These are phyloP conservation scores for Auriculariales sp. DNA, from an alignment of 768 basidiomycete genomes.

Conservation along the genomic window DNA sequence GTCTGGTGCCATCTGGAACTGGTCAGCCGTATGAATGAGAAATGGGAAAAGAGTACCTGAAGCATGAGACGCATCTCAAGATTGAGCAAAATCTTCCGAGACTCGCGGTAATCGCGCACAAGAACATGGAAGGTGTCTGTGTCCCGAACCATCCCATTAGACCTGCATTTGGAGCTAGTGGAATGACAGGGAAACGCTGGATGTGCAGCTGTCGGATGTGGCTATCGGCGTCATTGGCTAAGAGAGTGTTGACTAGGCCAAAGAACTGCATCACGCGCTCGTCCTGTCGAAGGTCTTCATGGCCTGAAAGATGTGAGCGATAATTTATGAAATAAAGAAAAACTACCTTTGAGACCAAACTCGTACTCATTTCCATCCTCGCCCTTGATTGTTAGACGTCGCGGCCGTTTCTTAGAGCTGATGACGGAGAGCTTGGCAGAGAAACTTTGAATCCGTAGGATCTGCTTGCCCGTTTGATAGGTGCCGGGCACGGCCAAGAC, in stretches of 20 bases:
- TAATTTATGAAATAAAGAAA: not conserved
- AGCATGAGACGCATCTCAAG: constrained; percentile 99
- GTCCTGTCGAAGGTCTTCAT: constrained; percentile 97
- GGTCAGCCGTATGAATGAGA: not conserved
- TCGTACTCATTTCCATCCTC: constrained; percentile 89
- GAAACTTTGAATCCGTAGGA: constrained; percentile 74
- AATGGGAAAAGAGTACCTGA: constrained; percentile 43
- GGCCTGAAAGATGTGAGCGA: constrained; percentile 35
- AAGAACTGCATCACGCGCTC: constrained; percentile 99
- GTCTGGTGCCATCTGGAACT: constrained; percentile 89
- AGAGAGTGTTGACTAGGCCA: constrained; percentile 87
- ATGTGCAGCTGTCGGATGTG: constrained; percentile 95
- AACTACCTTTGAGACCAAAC: constrained; percentile 74
- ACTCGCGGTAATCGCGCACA: constrained; percentile 91
- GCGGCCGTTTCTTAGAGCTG: constrained; percentile 90
- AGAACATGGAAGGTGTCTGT: constrained; percentile 93
- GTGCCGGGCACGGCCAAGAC: constrained; percentile 96
- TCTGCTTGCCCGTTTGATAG: constrained; percentile 75
- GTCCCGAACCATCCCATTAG: constrained; percentile 87
- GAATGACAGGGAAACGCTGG: constrained; percentile 83
- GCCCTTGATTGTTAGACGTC: constrained; percentile 74
- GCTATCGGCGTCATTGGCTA: constrained; percentile 84
- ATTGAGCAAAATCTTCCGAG: constrained; percentile 89
- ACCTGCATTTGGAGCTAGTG: constrained; percentile 90
- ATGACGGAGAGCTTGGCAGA: constrained; percentile 85